These are phyloP conservation scores for Jacaranda copaia DNA, from an alignment of 257 asterid genomes.

Conservation along the genomic window DNA sequence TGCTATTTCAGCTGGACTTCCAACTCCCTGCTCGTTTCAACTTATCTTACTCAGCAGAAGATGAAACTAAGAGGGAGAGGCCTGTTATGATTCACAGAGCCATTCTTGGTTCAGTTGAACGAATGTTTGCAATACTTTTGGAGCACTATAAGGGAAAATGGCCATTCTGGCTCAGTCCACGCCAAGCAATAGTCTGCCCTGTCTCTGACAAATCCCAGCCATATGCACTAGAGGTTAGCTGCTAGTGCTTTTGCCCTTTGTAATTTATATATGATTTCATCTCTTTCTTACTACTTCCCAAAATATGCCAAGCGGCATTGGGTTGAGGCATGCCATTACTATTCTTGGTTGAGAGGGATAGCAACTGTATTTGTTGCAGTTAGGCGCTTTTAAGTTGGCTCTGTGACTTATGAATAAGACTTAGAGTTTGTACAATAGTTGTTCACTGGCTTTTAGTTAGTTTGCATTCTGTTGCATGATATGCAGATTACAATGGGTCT, in stretches of 20 bases:
- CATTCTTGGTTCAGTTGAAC: slow-evolving; percentile 93
- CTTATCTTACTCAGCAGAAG: slow-evolving; percentile 92
- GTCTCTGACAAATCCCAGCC: slow-evolving; percentile 88
- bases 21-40: slow-evolving; percentile 96
- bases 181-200: slow-evolving; percentile 98
- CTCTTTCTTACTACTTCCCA: background rate
- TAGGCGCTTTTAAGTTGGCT: slow-evolving; percentile 4
- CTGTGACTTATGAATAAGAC: background rate
- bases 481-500: background rate
- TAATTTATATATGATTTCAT: background rate
- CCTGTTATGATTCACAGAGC: slow-evolving; percentile 99
- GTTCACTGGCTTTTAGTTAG: slow-evolving; percentile 11
- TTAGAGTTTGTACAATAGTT: background rate
- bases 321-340: slow-evolving; percentile 18
- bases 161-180: slow-evolving; percentile 99
- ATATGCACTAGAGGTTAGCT: slow-evolving; percentile 77
- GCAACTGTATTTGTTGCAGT: background rate
- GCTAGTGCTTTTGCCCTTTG: background rate
- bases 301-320: background rate
- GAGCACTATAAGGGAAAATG: slow-evolving; percentile 98
- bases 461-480: background rate
- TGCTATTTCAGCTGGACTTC: slow-evolving; percentile 89
- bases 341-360: background rate
- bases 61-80: slow-evolving; percentile 86
- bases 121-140: slow-evolving; percentile 95